Base-by-base conservation (phyloP, 2,329 filamentous ascomycete genomes). In the Stachybotrys chlorohalonatus region DNA sequence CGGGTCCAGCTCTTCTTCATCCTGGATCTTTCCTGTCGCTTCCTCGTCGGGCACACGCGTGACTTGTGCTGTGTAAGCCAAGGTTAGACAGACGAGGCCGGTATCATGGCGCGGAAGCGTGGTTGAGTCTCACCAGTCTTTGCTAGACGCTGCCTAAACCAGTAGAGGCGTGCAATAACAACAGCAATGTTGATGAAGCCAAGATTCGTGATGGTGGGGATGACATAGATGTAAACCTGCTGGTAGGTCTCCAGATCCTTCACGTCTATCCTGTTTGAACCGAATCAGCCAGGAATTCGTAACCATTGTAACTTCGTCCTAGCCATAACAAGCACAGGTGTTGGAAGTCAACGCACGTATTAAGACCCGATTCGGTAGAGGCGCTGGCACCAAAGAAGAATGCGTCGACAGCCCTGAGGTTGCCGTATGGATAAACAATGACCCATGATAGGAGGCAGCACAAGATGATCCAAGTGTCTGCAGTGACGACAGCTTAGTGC, bases 371-470 rank as follows among this genome's bases (percentile, higher is more conserved):
- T 58, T 76, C 75, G 5, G 77, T 80, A 1, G 74, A 73, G 2
- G 70, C 70, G 60, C 75, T 79, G 56, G 68, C 71, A 13, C 75
- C 75, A 42, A 79, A 75, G 63, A 79, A 77, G 62, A 74, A 77
- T 24, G 75, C 70, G 65, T 81, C 76, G 17, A 78, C 65, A 0
- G 70, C 72, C 39, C 48, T 57, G 49, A 64, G 50, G 13, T 64
- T 63, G 31, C 63, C 60, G 16, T 54, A 57, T 1, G 63, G 63
- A 30, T 61, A 63, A 31, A 64, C 52, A 11, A 64, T 50, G 56
- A 51, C 9, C 9, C 8, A 42, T 13, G 36, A 9, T 42, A 42
- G 13, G 13, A 42, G 13, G 13, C 36, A 9, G 36, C 36, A 42
- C 9, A 42, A 42, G 36, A 42, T 9, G 13, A 42, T 42, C 36